Conservation (phyloP, 306 rosid genomes). For the Acmispon strigosus region DNA sequence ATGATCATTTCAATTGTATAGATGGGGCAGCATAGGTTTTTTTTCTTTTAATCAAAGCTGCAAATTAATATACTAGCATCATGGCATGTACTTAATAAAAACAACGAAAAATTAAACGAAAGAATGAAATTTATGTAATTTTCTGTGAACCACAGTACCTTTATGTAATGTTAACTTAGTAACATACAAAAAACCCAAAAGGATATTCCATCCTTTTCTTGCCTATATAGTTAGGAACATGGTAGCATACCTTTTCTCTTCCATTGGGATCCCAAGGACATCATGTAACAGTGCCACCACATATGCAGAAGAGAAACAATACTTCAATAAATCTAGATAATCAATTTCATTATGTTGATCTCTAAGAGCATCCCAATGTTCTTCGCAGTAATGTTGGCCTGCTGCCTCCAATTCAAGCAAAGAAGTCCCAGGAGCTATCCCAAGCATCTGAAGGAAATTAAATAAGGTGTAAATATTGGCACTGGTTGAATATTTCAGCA, state of each 20-base stretch:
- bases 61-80: not conserved
- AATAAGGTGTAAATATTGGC: not conserved
- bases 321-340: conserved; percentile 36
- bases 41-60: not conserved
- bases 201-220: not conserved
- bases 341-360: conserved; percentile 24
- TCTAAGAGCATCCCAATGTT: conserved; percentile 42
- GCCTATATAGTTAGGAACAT: not conserved
- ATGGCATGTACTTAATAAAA: not conserved
- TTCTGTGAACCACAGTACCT: not conserved
- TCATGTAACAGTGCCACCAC: conserved; percentile 42
- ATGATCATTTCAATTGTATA: not conserved
- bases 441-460: conserved; percentile 33
- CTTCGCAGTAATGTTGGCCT: conserved; percentile 42
- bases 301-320: conserved; percentile 53
- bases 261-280: conserved; percentile 34
- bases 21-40: not conserved
- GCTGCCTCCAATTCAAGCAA: conserved; percentile 38
- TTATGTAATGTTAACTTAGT: not conserved
- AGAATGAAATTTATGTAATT: not conserved
- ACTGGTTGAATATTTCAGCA: not conserved
- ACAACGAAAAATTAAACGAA: too few relatives aligned
- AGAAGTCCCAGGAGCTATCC: conserved; percentile 36
- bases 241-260: conserved; percentile 38
- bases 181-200: not conserved